Evolutionary conservation across 2,329 filamentous ascomycete genomes (phyloP).

Genomic region (Pyrenophora tritici-repentis): DNA sequence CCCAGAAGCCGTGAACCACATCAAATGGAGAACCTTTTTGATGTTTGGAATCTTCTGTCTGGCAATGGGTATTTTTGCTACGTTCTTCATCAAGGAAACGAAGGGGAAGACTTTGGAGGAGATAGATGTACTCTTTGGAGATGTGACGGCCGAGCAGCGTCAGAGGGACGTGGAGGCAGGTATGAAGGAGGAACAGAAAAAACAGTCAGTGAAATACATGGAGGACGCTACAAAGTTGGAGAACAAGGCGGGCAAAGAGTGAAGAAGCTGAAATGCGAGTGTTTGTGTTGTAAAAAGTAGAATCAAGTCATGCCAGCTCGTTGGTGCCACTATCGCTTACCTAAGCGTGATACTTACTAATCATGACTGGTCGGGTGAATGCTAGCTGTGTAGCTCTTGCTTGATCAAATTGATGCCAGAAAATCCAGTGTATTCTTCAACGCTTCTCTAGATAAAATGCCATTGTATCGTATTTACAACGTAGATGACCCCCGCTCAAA

Average conservation of each 20-base stretch:
- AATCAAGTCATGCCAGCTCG: too few species aligned
- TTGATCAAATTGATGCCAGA: too few species aligned
- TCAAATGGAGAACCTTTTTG: slow-evolving; percentile 52
- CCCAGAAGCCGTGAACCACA: slow-evolving; percentile 63
- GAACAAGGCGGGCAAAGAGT: slow-evolving; percentile 2
- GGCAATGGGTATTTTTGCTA: slow-evolving; percentile 51
- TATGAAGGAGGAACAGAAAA: slow-evolving; percentile 7
- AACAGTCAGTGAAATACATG: slow-evolving; percentile 5
- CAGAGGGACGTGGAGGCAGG: slow-evolving; percentile 6
- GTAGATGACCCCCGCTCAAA: neutral
- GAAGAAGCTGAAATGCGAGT: neutral
- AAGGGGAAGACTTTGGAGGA: slow-evolving; percentile 53
- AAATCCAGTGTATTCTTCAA: too few species aligned
- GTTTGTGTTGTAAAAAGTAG: too few species aligned
- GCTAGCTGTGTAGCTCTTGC: too few species aligned
- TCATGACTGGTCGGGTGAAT: too few species aligned
- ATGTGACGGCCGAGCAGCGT: slow-evolving; percentile 9
- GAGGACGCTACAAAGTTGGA: slow-evolving; percentile 5
- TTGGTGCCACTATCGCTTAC: too few species aligned
- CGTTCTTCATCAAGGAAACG: slow-evolving; percentile 51
- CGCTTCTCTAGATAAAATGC: too few species aligned
- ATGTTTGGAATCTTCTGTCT: slow-evolving; percentile 57
- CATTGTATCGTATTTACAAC: too few species aligned
- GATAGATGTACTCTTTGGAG: slow-evolving; percentile 54
- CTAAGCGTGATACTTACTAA: too few species aligned